Conservation (phyloP, 148 eudicot species). For the Selenicereus undatus region DNA sequence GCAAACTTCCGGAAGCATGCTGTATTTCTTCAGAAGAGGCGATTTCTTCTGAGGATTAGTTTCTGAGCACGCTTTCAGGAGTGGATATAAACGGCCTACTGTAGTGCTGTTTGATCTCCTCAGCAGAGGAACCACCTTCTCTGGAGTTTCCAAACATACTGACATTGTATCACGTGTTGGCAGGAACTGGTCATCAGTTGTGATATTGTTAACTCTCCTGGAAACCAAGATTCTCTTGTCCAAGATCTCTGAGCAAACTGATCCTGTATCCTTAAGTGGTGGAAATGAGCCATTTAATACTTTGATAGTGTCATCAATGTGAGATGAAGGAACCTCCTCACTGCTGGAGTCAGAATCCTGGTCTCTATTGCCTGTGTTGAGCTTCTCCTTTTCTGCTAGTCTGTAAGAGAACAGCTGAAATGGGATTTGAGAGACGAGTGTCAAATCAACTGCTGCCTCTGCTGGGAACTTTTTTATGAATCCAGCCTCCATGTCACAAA, state of each 20-base stretch:
- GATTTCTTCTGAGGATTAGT: slow-evolving; percentile 23
- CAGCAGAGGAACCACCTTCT: slow-evolving; percentile 16
- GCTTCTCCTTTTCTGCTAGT: slow-evolving; percentile 51
- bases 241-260: slow-evolving; percentile 49
- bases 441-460: slow-evolving; percentile 18
- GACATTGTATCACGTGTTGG: slow-evolving; percentile 1
- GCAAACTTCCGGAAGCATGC: neutral
- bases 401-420: slow-evolving; percentile 58
- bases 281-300: slow-evolving; percentile 30
- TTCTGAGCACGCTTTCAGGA: slow-evolving; percentile 15
- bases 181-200: slow-evolving; percentile 9
- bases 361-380: slow-evolving; percentile 16
- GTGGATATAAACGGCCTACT: neutral
- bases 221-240: slow-evolving; percentile 28
- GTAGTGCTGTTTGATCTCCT: slow-evolving; percentile 10
- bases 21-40: slow-evolving; percentile 17
- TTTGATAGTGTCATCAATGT: slow-evolving; percentile 35
- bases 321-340: slow-evolving; percentile 26
- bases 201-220: slow-evolving; percentile 14
- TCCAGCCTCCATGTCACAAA: slow-evolving; percentile 49
- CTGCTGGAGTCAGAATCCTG: slow-evolving; percentile 48
- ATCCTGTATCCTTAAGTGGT: slow-evolving; percentile 44
- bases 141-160: slow-evolving; percentile 18
- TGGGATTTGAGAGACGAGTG: slow-evolving; percentile 47
- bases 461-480: slow-evolving; percentile 36